A percentile compares a stretch with the other conserved stretches of the same genome.
phyloP scores from a whole-genome alignment of 164 flowering plant species.

The Annona cherimola region DNA sequence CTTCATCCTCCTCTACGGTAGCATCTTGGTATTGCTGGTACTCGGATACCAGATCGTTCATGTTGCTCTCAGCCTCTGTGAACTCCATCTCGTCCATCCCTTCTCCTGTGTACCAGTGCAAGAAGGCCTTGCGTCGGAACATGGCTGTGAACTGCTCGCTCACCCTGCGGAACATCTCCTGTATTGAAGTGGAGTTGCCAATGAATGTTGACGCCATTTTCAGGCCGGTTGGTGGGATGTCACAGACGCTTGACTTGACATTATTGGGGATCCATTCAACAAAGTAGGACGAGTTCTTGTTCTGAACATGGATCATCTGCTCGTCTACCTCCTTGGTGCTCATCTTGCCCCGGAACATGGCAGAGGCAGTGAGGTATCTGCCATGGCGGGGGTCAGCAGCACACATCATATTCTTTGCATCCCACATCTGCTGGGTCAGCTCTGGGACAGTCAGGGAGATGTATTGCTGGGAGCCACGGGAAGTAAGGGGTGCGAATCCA shows the following conservation, averaged over 20 bases:
- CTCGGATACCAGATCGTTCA: slow-evolving; percentile 4
- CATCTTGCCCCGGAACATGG: slow-evolving; percentile 9
- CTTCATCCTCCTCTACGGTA: neutral
- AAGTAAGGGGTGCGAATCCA: slow-evolving; percentile 4
- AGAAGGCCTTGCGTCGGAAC: slow-evolving; percentile 52
- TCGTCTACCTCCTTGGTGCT: slow-evolving; percentile 4
- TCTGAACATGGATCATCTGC: slow-evolving; percentile 21
- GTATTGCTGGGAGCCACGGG: slow-evolving; percentile 7
- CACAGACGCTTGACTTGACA: slow-evolving; percentile 45
- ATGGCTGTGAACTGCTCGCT: slow-evolving; percentile 47
- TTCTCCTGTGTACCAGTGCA: slow-evolving; percentile 18
- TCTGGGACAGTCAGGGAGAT: slow-evolving; percentile 13
- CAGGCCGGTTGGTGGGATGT: slow-evolving; percentile 43
- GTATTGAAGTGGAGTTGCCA: slow-evolving; percentile 40
- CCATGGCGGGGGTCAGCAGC: slow-evolving; percentile 19
- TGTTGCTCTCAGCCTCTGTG: slow-evolving; percentile 31
- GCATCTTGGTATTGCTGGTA: slow-evolving; percentile 8
- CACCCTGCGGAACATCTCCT: slow-evolving; percentile 46
- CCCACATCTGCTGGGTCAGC: slow-evolving; percentile 23
- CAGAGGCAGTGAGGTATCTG: slow-evolving; percentile 11
- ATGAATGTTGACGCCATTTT: slow-evolving; percentile 45
- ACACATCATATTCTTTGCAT: slow-evolving; percentile 22
- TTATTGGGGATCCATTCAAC: slow-evolving; percentile 47
- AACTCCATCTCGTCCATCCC: slow-evolving; percentile 51
- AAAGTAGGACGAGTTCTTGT: slow-evolving; percentile 13